phyloP scores from a whole-genome alignment of 2,329 filamentous ascomycete species.

The Colletotrichum graminicola region DNA sequence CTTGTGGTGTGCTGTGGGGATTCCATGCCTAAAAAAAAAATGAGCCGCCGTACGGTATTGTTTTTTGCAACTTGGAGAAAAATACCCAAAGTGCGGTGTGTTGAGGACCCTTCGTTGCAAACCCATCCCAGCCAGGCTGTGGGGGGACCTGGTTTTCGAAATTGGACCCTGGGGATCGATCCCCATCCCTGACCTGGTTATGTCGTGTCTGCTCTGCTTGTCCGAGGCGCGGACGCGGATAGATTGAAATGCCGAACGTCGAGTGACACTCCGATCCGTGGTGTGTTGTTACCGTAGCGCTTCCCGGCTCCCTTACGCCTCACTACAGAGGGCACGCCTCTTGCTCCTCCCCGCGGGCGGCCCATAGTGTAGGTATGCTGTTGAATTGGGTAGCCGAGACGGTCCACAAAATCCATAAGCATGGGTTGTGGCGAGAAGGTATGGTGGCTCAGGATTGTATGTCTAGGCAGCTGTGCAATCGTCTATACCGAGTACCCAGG shows the following conservation, averaged over 20 bases:
- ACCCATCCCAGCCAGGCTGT: neutral
- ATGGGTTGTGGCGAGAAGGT: neutral
- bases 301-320: neutral
- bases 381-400: neutral
- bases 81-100: neutral
- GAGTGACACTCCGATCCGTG: constrained; percentile 22
- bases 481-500: neutral
- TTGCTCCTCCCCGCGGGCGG: neutral
- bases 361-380: neutral
- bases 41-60: neutral
- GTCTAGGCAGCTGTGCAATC: no score
- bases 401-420: neutral
- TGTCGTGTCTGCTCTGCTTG: neutral
- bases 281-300: neutral
- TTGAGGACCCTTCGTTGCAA: constrained; percentile 2
- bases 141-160: neutral
- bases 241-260: constrained; percentile 35
- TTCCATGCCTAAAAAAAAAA: neutral
- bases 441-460: neutral
- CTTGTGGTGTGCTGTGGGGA: neutral
- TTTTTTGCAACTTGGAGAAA: neutral
- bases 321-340: neutral
- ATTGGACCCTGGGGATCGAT: constrained; percentile 36
- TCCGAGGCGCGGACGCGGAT: constrained; percentile 37
- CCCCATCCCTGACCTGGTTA: neutral